phyloP scores from a whole-genome alignment of 2,329 filamentous ascomycete species.

The Pestalotiopsis sp. region DNA sequence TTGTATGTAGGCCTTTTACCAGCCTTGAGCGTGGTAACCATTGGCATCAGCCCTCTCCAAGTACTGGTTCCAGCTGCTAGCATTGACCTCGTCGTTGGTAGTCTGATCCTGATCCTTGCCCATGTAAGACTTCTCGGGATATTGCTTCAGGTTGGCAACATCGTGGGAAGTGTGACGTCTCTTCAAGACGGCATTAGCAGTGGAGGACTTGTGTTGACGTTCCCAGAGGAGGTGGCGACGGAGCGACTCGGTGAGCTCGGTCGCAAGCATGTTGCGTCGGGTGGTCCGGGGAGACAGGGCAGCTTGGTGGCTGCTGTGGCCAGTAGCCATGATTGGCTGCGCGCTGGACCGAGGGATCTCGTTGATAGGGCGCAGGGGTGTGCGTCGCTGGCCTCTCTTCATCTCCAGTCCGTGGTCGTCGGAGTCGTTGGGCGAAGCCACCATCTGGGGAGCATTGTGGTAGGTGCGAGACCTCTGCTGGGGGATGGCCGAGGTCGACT shows the following conservation, averaged over 20 bases:
- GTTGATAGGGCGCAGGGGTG: conserved; percentile 55
- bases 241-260: conserved; percentile 90
- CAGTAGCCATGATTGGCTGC: conserved; percentile 79
- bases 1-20: conserved; percentile 55
- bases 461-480: conserved; percentile 58
- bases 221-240: conserved; percentile 93
- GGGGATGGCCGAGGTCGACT: conserved; percentile 71
- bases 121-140: conserved; percentile 68
- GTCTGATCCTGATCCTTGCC: conserved; percentile 40
- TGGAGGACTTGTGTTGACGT: conserved; percentile 89
- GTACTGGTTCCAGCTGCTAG: conserved; percentile 82
- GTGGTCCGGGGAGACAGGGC: conserved; percentile 91
- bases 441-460: conserved; percentile 44
- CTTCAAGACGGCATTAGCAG: conserved; percentile 86
- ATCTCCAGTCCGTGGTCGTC: conserved; percentile 67
- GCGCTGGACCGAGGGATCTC: conserved; percentile 68
- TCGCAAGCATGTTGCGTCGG: conserved; percentile 91
- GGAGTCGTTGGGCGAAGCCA: conserved; percentile 58
- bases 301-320: conserved; percentile 65
- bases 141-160: conserved; percentile 84
- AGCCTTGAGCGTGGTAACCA: conserved; percentile 84
- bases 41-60: conserved; percentile 77
- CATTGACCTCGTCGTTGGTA: conserved; percentile 60
- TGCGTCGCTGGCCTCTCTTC: conserved; percentile 57
- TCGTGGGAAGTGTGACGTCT: conserved; percentile 89